These are phyloP conservation scores for Tylopilus sp. DNA, from an alignment of 768 basidiomycete species.

Conservation along the genomic window DNA sequence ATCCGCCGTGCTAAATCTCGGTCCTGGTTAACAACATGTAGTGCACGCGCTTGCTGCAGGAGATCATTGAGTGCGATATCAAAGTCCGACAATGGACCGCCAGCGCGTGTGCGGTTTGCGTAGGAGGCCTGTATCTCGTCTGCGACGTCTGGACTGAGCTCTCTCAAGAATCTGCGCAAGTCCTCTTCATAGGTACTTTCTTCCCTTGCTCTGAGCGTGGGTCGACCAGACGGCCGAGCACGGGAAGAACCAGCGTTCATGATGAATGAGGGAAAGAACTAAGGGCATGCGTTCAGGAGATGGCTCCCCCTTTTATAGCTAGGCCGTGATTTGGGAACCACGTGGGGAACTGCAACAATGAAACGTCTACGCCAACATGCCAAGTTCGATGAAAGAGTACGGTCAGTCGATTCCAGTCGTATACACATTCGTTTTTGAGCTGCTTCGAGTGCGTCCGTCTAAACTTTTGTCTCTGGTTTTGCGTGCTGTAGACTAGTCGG, in stretches of 20 bases:
- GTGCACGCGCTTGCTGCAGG: slow-evolving; percentile 20
- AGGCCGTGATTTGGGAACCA: too few species aligned
- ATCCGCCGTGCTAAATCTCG: slow-evolving; percentile 19
- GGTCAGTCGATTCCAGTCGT: too few species aligned
- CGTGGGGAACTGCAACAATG: too few species aligned
- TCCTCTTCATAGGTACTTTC: slow-evolving; percentile 28
- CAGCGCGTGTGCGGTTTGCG: background rate
- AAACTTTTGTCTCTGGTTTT: too few species aligned
- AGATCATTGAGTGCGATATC: slow-evolving; percentile 26
- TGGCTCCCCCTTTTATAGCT: too few species aligned
- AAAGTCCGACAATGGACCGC: slow-evolving; percentile 17
- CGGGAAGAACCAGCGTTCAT: slow-evolving; percentile 27
- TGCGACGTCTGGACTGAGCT: slow-evolving; percentile 19
- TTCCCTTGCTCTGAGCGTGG: slow-evolving; percentile 7
- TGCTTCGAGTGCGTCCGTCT: too few species aligned
- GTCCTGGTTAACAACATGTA: slow-evolving; percentile 20
- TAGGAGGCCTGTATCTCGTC: slow-evolving; percentile 17
- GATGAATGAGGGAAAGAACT: slow-evolving; percentile 15
- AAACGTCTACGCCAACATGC: too few species aligned
- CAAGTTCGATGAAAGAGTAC: too few species aligned
- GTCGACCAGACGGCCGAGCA: too few species aligned
- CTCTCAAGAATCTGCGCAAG: slow-evolving; percentile 16
- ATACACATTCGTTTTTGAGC: too few species aligned
- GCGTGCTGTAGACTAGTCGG: too few species aligned
- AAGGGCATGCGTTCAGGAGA: too few species aligned